Evolutionary conservation across 257 asterid genomes (phyloP), one percentile per base, ranked within the genome.

Genomic region (Solanum paucissectum): DNA sequence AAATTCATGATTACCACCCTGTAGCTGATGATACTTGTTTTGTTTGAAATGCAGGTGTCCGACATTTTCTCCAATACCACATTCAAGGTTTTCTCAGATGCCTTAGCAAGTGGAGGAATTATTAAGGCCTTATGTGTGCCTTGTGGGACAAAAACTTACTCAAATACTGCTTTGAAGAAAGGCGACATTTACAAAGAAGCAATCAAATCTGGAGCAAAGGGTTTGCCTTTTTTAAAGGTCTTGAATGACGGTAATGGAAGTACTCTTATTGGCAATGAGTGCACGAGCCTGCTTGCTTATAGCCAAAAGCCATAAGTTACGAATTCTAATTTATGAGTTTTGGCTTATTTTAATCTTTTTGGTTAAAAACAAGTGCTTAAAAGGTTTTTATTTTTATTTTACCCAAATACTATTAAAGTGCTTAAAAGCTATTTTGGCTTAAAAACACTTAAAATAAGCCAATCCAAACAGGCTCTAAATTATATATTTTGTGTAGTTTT

Each of bases 161-260:
- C 99, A 86, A 97, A 96, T 83, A 94, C 96, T 87, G 93, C 98
- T 88, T 95, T 97, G 37, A 97, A 96, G 92, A 97, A 95, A 93
- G 99, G 99, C 29, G 98, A 95, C 84, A 87, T 97, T 64, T 96
- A 93, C 91, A 91, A 87, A 64, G 98, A 95, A 94, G 98, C 98
- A 89, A 92, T 94, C 83, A 94, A 92, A 92, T 92, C 96, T 89
- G 99, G 99, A 90, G 99, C 99, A 29, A 95, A 91, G 97, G 99
- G 99, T 25, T 92, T 97, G 68, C 99, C 99, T 83, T 97, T 95
- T 94, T 90, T 97, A 86, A 97, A 96, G 95, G 95, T 97, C 89
- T 92, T 93, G 25, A 88, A 89, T 89, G 94, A 95, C 86, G 98
- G 99, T 97, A 94, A 91, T 72, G 27, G 12, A 32, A 69, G 68